Evolutionary conservation across 2,329 filamentous ascomycete genomes (phyloP).

Genomic region (Dothideomycetidae sp.): DNA sequence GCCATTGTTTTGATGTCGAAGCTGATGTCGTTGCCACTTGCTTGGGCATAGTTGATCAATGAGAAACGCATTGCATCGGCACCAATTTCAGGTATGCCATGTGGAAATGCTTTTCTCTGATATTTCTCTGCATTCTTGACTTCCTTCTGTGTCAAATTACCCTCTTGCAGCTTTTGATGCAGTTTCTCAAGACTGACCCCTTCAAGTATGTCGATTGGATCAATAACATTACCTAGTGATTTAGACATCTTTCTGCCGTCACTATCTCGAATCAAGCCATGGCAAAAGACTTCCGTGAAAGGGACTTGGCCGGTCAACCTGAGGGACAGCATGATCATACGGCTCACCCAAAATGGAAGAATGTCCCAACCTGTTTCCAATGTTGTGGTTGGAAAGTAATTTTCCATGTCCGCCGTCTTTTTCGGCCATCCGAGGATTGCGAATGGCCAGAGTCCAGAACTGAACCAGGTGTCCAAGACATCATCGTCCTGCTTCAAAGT

Average conservation of each 20-base stretch:
- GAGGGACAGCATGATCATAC: slow-evolving; percentile 89
- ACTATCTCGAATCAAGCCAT: slow-evolving; percentile 79
- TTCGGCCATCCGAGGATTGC: slow-evolving; percentile 85
- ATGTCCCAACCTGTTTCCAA: slow-evolving; percentile 97
- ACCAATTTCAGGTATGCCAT: slow-evolving; percentile 87
- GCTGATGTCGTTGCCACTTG: slow-evolving; percentile 67
- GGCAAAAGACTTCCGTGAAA: slow-evolving; percentile 94
- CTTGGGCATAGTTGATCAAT: slow-evolving; percentile 73
- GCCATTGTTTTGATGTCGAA: slow-evolving; percentile 88
- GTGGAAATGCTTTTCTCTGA: slow-evolving; percentile 84
- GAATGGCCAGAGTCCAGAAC: slow-evolving; percentile 86
- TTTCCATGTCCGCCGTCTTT: slow-evolving; percentile 61
- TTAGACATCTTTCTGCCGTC: slow-evolving; percentile 97
- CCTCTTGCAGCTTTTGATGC: slow-evolving; percentile 63
- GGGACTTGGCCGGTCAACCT: slow-evolving; percentile 85
- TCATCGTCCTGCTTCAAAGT: slow-evolving; percentile 67
- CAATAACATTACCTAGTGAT: slow-evolving; percentile 86
- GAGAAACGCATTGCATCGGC: slow-evolving; percentile 86
- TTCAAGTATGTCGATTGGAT: slow-evolving; percentile 81
- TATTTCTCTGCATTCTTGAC: slow-evolving; percentile 76
- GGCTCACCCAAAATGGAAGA: slow-evolving; percentile 79
- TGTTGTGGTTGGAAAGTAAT: slow-evolving; percentile 72
- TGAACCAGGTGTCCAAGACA: slow-evolving; percentile 94
- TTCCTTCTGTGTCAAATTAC: slow-evolving; percentile 76
- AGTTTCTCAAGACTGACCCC: slow-evolving; percentile 67